Conservation (phyloP, 148 eudicot species). For the Mesembryanthemum crystallinum region DNA sequence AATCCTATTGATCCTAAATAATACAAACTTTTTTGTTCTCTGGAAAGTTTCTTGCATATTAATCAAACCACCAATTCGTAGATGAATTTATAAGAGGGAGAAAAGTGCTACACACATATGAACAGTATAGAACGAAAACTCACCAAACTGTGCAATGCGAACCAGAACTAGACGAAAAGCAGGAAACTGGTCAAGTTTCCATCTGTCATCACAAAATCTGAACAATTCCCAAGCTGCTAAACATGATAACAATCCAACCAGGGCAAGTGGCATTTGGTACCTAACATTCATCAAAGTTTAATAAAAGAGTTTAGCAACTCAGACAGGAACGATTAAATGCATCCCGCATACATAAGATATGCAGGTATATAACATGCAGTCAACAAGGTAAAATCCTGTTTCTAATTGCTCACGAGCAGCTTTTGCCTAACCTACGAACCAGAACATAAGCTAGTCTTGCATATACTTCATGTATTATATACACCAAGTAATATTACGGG, state of each 20-base stretch:
- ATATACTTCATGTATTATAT: too few relatives aligned
- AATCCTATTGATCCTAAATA: too few relatives aligned
- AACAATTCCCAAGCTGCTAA: constrained; percentile 78
- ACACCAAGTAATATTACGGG: too few relatives aligned
- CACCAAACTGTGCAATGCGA: constrained; percentile 67
- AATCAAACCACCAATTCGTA: neutral
- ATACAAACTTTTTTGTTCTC: too few relatives aligned
- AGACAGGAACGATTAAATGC: neutral
- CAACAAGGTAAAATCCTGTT: neutral
- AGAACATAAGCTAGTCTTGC: too few relatives aligned
- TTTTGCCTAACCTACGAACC: neutral
- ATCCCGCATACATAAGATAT: neutral
- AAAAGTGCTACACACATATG: neutral
- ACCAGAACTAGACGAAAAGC: constrained; percentile 43
- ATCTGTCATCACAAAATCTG: constrained; percentile 52
- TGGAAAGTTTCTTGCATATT: neutral
- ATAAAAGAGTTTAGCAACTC: neutral
- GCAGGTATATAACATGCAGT: neutral
- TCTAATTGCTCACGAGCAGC: neutral
- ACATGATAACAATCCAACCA: constrained; percentile 70
- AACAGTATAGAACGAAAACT: constrained; percentile 30
- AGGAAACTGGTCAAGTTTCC: constrained; percentile 57
- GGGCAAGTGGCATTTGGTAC: constrained; percentile 85
- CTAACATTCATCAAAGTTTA: constrained; percentile 35
- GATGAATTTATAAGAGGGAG: neutral